Conservation (phyloP, 176 grass and related monocot species). For the Oryza australiensis region DNA sequence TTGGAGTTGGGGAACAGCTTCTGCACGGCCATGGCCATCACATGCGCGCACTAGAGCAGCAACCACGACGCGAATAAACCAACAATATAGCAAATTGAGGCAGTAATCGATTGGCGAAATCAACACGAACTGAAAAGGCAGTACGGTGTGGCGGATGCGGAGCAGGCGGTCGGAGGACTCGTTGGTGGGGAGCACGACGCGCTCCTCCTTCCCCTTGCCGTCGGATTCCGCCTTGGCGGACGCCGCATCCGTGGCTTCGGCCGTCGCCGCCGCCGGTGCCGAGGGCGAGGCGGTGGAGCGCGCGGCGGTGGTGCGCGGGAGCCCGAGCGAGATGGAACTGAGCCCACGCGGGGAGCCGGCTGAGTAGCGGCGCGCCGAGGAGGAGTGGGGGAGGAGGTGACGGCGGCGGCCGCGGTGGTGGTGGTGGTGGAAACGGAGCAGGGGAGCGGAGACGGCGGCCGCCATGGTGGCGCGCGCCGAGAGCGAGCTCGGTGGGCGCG, state of each 20-base stretch:
- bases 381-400: neutral
- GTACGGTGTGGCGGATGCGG: constrained; percentile 88
- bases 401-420: neutral
- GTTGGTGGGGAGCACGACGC: constrained; percentile 81
- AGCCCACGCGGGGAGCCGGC: neutral
- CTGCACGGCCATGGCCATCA: constrained; percentile 99
- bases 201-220: constrained; percentile 30
- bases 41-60: constrained; percentile 80
- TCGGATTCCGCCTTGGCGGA: neutral
- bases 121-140: too few species aligned
- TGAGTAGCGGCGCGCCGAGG: neutral
- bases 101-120: neutral
- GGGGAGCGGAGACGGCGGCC: neutral
- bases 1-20: constrained; percentile 90
- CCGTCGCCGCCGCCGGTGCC: neutral
- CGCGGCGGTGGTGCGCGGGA: neutral
- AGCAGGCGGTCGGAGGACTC: constrained; percentile 75
- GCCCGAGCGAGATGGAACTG: neutral
- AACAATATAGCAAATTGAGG: neutral
- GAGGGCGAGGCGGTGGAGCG: neutral
- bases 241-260: neutral
- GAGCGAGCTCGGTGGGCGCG: neutral
- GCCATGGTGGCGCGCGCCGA: neutral
- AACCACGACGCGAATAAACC: neutral
- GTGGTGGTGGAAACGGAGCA: neutral